Percentiles rank a stretch among this genome's conserved stretches.
phyloP scores from a whole-genome alignment of 306 rosid species.

The Fagus crenata region DNA sequence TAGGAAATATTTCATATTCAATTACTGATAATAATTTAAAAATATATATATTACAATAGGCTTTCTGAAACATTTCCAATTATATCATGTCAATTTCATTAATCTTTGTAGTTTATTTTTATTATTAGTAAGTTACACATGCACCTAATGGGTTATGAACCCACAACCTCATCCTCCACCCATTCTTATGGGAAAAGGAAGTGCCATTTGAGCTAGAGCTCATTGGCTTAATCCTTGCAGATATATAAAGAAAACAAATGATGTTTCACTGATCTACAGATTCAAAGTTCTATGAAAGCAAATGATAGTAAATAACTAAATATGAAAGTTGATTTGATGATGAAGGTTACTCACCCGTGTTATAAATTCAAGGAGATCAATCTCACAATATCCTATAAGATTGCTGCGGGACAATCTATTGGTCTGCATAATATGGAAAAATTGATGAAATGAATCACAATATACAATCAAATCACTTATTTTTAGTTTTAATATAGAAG shows the following conservation, averaged over 20 bases:
- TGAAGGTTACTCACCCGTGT: constrained; percentile 53
- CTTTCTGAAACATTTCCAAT: not conserved
- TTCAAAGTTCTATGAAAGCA: not conserved
- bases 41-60: not conserved
- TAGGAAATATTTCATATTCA: too few species aligned
- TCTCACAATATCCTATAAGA: constrained; percentile 84
- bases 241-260: not conserved
- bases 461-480: not conserved
- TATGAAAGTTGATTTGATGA: not conserved
- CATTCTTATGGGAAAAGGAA: too few species aligned
- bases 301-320: not conserved
- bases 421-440: constrained; percentile 59
- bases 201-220: too few species aligned
- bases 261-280: not conserved
- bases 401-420: constrained; percentile 75
- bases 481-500: not conserved
- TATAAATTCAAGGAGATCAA: constrained; percentile 85
- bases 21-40: too few species aligned
- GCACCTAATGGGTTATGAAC: too few species aligned
- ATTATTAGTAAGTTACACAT: too few species aligned
- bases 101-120: not conserved
- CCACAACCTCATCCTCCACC: too few species aligned
- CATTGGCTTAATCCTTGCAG: too few species aligned
- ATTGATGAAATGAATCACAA: constrained; percentile 22
- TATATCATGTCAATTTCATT: not conserved